Base-by-base conservation (phyloP, 371 early-diverging fungal genomes). In the Zopfochytrium polystomum region DNA sequence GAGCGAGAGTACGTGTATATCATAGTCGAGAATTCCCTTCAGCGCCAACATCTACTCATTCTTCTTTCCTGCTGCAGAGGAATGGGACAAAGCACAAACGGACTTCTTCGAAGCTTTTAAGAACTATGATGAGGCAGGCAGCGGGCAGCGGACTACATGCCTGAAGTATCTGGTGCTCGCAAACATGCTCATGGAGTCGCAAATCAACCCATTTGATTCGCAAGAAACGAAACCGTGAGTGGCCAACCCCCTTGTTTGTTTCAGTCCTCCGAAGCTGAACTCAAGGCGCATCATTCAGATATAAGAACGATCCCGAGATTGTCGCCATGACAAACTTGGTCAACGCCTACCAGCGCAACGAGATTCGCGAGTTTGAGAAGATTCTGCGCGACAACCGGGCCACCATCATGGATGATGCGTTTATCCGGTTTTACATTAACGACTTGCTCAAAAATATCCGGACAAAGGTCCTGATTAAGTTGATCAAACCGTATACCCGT, bases 91-190 rank as follows among this genome's bases (percentile, higher is more conserved):
- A 63, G 96, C 97, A 0, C 90, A 93, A 67, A 81, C 88, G 0
- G 93, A 93, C 62, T 95, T 97, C 68, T 97, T 94, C 68, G 95
- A 95, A 60, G 90, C 96, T 1, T 97, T 97, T 79, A 93, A 92
- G 60, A 92, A 90, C 69, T 97, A 95, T 71, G 95, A 95, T 67
- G 97, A 97, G 74, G 95, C 97, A 0, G 97, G 96, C 32, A 90
- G 89, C 63, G 83, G 82, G 11, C 93, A 92, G 65, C 89, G 97
- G 57, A 91, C 95, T 47, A 88, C 88, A 62, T 91, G 93, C 32
- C 80, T 96, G 43, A 95, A 95, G 87, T 94, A 96, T 69, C 77
- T 95, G 46, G 93, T 95, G 0, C 68, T 97, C 57, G 92, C 95
- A 7, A 93, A 91, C 68, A 95, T 97, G 94, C 71, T 97, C 63